Evolutionary conservation across 768 basidiomycete species (phyloP), one percentile per base, ranked within the genome.

Genomic region (Leccinum incarnatum): DNA sequence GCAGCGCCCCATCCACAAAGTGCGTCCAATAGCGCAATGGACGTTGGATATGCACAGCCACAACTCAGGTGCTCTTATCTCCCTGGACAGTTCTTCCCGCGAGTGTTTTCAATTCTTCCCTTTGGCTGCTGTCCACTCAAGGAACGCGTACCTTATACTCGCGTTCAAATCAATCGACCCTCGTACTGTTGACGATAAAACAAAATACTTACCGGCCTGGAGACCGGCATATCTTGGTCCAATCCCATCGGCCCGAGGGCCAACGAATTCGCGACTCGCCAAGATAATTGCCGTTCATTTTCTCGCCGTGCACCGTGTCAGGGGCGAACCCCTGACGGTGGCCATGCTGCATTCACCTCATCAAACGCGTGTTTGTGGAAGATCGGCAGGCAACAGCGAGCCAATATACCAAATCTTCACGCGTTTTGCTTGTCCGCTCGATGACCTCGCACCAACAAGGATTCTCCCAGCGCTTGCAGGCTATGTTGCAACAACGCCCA

Each of bases 281-380:
- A 59, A 50, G 53, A 56, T 58, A 55, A 46, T 57, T 70, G 61
- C 69, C 64, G 66, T 69, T 69, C 69, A 69, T 69, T 69, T 61
- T 42, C 53, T 48, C 36, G 5, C 53, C 27, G 49, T 23, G 49
- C 60, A 58, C 50, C 53, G 49, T 57, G 52, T 59, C 58, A 72
- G 55, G 58, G 63, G 54, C 10, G 29, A 45, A 40, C 69, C 65
- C 63, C 63, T 72, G 63, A 65, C 51, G 56, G 47, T 53, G 42
- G 65, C 66, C 66, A 63, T 59, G 65, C 56, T 60, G 62, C 59
- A 57, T 59, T 68, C 65, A 61, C 51, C 51, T 57, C 68, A 55
- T 59, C 65, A 62, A 66, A 62, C 62, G 57, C 57, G 55, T 65
- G 67, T 68, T 50, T 47, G 11, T 55, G 19, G 40, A 23, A 52